A percentile compares a stretch with the other conserved stretches of the same genome.
phyloP scores from a whole-genome alignment of 2,329 filamentous ascomycete genomes.

The Epichloe baconii region DNA sequence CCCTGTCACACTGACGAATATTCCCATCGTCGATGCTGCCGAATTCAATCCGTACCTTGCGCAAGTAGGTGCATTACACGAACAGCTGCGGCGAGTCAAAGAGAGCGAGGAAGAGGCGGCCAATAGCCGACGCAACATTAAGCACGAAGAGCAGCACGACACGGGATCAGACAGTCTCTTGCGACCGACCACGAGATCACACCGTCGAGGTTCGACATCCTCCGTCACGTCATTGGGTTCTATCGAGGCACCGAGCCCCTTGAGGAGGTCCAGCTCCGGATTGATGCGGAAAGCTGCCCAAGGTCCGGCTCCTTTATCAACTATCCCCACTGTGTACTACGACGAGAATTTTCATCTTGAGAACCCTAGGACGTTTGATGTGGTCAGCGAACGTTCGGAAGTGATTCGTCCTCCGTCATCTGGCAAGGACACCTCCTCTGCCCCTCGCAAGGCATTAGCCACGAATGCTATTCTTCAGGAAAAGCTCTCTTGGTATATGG shows the following conservation, averaged over 20 bases:
- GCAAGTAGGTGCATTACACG: constrained; percentile 77
- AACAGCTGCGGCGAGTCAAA: constrained; percentile 75
- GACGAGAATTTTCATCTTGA: constrained; percentile 91
- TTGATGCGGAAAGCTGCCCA: constrained; percentile 48
- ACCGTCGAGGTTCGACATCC: constrained; percentile 24
- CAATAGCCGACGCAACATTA: constrained; percentile 27
- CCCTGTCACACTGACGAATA: constrained; percentile 86
- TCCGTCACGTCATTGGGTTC: constrained; percentile 38
- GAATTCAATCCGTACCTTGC: constrained; percentile 76
- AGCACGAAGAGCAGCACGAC: constrained; percentile 30
- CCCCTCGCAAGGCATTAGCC: constrained; percentile 71
- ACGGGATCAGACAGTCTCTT: constrained; percentile 30
- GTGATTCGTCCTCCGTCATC: constrained; percentile 62
- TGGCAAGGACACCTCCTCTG: constrained; percentile 44
- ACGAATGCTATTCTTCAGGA: constrained; percentile 97
- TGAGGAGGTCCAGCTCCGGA: constrained; percentile 32
- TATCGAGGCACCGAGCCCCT: constrained; percentile 29
- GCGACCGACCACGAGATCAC: constrained; percentile 24
- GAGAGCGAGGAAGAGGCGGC: constrained; percentile 55
- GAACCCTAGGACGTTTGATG: constrained; percentile 90
- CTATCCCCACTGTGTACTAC: constrained; percentile 86
- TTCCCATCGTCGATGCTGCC: constrained; percentile 64
- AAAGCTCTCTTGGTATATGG: constrained; percentile 99
- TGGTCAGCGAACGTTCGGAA: constrained; percentile 91
- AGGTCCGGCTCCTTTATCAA: constrained; percentile 74